Base-by-base conservation (phyloP, 2,329 filamentous ascomycete species). In the Monilinia laxa region DNA sequence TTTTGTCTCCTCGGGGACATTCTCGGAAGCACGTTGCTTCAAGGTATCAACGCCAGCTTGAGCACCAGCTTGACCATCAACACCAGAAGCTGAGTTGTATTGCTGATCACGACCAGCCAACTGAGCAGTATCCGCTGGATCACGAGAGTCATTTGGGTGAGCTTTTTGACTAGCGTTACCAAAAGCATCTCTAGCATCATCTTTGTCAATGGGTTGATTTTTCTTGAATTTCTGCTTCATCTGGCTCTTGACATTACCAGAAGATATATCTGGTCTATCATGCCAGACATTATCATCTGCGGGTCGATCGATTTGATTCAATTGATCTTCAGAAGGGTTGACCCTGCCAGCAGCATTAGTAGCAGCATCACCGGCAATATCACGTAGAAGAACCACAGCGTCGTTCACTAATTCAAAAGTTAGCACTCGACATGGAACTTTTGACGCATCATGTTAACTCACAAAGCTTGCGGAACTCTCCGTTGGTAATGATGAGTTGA, bases 271-370 rank as follows among this genome's bases (percentile, higher is more conserved):
- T 3, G 93, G 93, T 54, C 87, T 85, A 67, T 97, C 93, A 74
- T 97, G 92, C 95, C 95, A 99, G 20, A 89, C 90, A 79, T 98
- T 95, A 75, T 97, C 93, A 23, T 90, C 87, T 2, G 95, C 95
- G 2, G 95, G 87, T n/a, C 82, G 77, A 72, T 98, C 94, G 45
- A 98, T 87, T 74, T 93, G 88, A 11, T 81, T 77, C 25, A 98
- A 84, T 69, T 90, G 82, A 0, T 97, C 91, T 67, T 96, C 86
- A 1, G 85, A 87, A 3, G 95, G 95, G 63, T 90, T 90, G 62
- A 97, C 84, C 73, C 82, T 86, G 73, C 82, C 82, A 66, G 93
- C 92, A 9, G 90, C 90, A 75, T 91, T 94, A 70, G 85, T 84
- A 14, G 95, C 93, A 35, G 91, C 92, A 79, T 99, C 95, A 63